Evolutionary conservation across 306 rosid genomes (phyloP).

Genomic region (Castanea sativa): DNA sequence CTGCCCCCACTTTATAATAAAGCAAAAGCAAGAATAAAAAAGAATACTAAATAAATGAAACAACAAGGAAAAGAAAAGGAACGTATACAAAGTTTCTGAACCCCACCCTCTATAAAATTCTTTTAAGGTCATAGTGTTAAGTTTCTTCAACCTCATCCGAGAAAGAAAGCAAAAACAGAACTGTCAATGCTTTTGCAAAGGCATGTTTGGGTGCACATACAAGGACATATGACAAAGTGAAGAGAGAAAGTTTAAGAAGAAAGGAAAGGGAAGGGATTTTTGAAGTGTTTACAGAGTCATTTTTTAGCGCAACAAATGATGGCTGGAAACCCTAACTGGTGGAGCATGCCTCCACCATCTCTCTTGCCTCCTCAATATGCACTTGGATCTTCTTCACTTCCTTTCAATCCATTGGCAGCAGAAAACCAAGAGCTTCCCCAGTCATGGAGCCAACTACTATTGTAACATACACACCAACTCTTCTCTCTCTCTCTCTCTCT

Average conservation of each 20-base stretch:
- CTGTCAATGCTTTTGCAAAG: constrained; percentile 56
- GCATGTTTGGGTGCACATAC: constrained; percentile 50
- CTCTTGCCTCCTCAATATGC: constrained; percentile 55
- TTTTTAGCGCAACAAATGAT: constrained; percentile 57
- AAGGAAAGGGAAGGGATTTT: constrained; percentile 11
- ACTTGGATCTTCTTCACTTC: constrained; percentile 60
- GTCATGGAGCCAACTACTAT: constrained; percentile 68
- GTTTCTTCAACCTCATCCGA: constrained; percentile 47
- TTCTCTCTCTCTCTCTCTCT: constrained; percentile 13
- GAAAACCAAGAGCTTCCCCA: constrained; percentile 47
- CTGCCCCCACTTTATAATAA: constrained; percentile 52
- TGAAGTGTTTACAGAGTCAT: constrained; percentile 14
- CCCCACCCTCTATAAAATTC: constrained; percentile 52
- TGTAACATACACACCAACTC: constrained; percentile 28
- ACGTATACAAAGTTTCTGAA: constrained; percentile 50
- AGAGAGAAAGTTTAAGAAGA: constrained; percentile 29
- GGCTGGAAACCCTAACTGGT: constrained; percentile 96
- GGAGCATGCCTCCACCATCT: constrained; percentile 81
- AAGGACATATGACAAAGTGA: constrained; percentile 53
- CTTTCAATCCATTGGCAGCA: constrained; percentile 43
- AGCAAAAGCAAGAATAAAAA: constrained; percentile 54
- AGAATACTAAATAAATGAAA: constrained; percentile 49
- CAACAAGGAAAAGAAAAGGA: constrained; percentile 36
- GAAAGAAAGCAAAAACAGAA: constrained; percentile 42
- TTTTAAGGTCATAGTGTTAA: constrained; percentile 36